Evolutionary conservation across 768 basidiomycete genomes (phyloP).

Genomic region (Amanita brunnescens): DNA sequence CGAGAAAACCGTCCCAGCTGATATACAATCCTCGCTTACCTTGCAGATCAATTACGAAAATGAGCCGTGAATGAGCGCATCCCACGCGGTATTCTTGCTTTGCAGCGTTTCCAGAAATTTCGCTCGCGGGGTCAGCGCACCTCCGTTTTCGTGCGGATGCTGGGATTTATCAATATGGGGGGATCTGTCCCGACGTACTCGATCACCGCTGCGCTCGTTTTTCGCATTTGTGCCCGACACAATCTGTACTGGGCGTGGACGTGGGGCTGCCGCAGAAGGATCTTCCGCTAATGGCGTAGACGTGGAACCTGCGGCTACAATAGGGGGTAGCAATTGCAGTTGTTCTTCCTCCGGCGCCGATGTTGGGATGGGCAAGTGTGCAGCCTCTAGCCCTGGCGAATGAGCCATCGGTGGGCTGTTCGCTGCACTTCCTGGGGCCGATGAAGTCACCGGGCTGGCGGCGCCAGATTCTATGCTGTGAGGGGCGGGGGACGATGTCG

Average conservation of each 20-base stretch:
- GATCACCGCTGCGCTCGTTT: neutral
- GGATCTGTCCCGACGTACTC: neutral
- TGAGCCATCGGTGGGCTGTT: neutral
- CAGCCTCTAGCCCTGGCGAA: neutral
- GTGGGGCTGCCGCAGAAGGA: no score
- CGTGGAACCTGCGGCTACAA: constrained; percentile 1
- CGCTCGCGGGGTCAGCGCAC: constrained; percentile 24
- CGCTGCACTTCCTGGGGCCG: neutral
- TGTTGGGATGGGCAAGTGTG: constrained; percentile 4
- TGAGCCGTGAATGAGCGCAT: constrained; percentile 58
- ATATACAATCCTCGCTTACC: neutral
- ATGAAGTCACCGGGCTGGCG: neutral
- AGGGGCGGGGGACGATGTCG: constrained; percentile 3
- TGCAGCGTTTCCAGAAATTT: constrained; percentile 51
- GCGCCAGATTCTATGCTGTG: constrained; percentile 3
- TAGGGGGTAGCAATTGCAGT: constrained; percentile 1
- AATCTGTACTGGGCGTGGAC: neutral
- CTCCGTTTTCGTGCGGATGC: neutral
- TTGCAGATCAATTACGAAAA: constrained; percentile 34
- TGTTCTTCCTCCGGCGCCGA: constrained; percentile 2
- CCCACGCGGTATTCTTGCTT: constrained; percentile 51
- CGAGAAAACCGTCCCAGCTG: neutral
- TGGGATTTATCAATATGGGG: neutral
- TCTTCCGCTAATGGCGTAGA: neutral
- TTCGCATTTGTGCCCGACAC: neutral